These are phyloP conservation scores for Trichophyton equinum DNA, from an alignment of 2,329 filamentous ascomycete species.

Conservation along the genomic window DNA sequence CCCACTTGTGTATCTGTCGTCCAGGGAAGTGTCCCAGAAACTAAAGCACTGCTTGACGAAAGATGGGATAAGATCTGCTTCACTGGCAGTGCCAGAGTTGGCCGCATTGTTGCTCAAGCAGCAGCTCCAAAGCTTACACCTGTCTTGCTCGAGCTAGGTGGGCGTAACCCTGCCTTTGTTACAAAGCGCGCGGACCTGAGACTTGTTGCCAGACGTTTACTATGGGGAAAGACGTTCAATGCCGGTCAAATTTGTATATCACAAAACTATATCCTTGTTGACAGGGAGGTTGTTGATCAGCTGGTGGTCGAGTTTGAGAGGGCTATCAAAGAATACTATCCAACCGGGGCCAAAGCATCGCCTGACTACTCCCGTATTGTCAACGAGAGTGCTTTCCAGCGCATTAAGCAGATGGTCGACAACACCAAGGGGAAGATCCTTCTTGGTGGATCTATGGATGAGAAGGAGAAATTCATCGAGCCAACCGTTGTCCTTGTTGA, in stretches of 20 bases:
- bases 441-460: conserved; percentile 72
- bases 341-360: conserved; percentile 64
- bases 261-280: conserved; percentile 83
- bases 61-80: conserved; percentile 99
- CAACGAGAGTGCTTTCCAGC: conserved; percentile 64
- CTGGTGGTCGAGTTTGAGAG: conserved; percentile 65
- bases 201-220: conserved; percentile 67
- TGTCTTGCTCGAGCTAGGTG: conserved; percentile 78
- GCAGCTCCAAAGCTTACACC: conserved; percentile 82
- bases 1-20: conserved; percentile 61
- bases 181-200: conserved; percentile 69
- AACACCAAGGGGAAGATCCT: conserved; percentile 70
- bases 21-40: conserved; percentile 71
- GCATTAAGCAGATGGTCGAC: conserved; percentile 87
- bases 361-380: conserved; percentile 69
- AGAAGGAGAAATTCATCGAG: conserved; percentile 70
- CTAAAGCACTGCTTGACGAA: conserved; percentile 66
- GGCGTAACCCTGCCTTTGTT: conserved; percentile 81
- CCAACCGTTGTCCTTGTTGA: conserved; percentile 83
- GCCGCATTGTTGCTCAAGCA: conserved; percentile 78
- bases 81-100: conserved; percentile 67
- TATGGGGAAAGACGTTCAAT: conserved; percentile 82
- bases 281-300: conserved; percentile 56
- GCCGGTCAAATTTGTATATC: conserved; percentile 85
- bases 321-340: conserved; percentile 66